Evolutionary conservation across 306 rosid species (phyloP).

Genomic region (Corylus heterophylla): DNA sequence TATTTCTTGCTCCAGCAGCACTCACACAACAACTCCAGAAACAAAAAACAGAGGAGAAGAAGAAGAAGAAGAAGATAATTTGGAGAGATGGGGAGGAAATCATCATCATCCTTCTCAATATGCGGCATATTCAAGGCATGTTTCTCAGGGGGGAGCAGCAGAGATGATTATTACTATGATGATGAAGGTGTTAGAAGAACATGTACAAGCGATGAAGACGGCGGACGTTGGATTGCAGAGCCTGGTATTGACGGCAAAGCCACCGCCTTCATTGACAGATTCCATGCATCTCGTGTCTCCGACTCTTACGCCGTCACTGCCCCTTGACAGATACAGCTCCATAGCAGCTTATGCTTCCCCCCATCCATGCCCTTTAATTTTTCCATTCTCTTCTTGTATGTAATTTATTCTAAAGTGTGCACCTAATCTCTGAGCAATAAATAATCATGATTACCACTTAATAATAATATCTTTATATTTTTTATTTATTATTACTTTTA

Average conservation of each 20-base stretch:
- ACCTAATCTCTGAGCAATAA: conserved; percentile 15
- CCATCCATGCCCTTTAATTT: neutral
- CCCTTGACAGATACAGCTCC: conserved; percentile 9
- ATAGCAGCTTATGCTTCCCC: neutral
- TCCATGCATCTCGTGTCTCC: conserved; percentile 58
- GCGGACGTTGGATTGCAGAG: conserved; percentile 79
- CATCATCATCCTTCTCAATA: conserved; percentile 53
- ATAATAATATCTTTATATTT: neutral
- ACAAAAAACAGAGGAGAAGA: neutral
- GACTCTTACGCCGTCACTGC: conserved; percentile 50
- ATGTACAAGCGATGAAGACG: conserved; percentile 80
- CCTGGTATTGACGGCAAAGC: conserved; percentile 90
- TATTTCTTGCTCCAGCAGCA: conserved; percentile 2
- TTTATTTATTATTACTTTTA: neutral
- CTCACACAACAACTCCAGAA: neutral
- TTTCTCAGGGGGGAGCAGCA: conserved; percentile 48
- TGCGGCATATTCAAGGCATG: conserved; percentile 67
- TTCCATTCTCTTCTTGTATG: conserved; percentile 4
- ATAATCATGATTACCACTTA: neutral
- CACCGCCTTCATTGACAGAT: conserved; percentile 73
- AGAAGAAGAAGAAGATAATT: neutral
- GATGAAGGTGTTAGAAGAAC: conserved; percentile 61
- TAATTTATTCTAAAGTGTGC: conserved; percentile 24
- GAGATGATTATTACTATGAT: conserved; percentile 44
- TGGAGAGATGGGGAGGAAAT: conserved; percentile 45